phyloP scores from a whole-genome alignment of 805 yeast species.

The Suhomyces sp. region DNA sequence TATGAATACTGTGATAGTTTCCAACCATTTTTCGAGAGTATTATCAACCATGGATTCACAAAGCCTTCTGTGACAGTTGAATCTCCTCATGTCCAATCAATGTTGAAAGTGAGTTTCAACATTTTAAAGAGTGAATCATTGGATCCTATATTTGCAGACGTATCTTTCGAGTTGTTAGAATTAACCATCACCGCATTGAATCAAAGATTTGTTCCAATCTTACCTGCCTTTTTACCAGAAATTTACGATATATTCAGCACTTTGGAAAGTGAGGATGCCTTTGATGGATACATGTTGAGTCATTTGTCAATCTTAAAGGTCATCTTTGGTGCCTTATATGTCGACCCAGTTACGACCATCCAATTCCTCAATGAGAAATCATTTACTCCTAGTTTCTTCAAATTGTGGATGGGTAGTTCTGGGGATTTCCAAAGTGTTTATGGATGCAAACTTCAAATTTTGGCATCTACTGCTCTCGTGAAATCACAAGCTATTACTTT shows the following conservation, averaged over 20 bases:
- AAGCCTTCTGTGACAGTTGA: slow-evolving; percentile 35
- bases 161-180: slow-evolving; percentile 36
- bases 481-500: slow-evolving; percentile 28
- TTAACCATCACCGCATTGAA: slow-evolving; percentile 19
- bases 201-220: slow-evolving; percentile 29
- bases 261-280: slow-evolving; percentile 38
- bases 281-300: slow-evolving; percentile 46
- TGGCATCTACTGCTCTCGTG: slow-evolving; percentile 44
- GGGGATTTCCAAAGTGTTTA: slow-evolving; percentile 52
- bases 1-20: slow-evolving; percentile 57
- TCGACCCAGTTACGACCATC: slow-evolving; percentile 38
- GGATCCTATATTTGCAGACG: slow-evolving; percentile 42
- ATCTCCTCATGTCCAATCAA: slow-evolving; percentile 37
- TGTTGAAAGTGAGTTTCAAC: slow-evolving; percentile 37
- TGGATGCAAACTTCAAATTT: slow-evolving; percentile 53
- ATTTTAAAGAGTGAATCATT: slow-evolving; percentile 31
- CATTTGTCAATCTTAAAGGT: slow-evolving; percentile 43
- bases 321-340: slow-evolving; percentile 39
- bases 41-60: slow-evolving; percentile 51
- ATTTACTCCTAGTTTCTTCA: slow-evolving; percentile 38
- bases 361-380: slow-evolving; percentile 38
- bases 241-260: slow-evolving; percentile 34
- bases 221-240: slow-evolving; percentile 30
- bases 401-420: slow-evolving; percentile 49
- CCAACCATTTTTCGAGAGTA: slow-evolving; percentile 55